phyloP scores from a whole-genome alignment of 208 protist genomes.

The Acanthamoeba culbertsoni region DNA sequence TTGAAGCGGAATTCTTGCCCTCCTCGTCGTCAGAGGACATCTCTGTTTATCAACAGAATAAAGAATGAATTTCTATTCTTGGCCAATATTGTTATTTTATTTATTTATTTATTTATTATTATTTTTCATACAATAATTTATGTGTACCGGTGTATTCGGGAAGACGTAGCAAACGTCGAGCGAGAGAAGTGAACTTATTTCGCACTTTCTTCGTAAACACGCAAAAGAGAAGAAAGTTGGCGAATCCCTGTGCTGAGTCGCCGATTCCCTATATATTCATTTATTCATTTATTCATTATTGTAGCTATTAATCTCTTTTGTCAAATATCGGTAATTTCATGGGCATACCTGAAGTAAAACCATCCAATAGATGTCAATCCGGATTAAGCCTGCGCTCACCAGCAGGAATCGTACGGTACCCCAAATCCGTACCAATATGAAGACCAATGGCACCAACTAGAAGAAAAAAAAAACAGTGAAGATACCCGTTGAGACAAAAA shows the following conservation, averaged over 20 bases:
- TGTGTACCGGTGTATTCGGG: not conserved
- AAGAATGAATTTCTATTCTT: not conserved
- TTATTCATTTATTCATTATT: no score
- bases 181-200: not conserved
- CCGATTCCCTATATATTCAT: not conserved
- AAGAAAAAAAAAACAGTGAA: not conserved
- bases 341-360: slow-evolving; percentile 13
- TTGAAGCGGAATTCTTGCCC: no score
- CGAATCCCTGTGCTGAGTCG: slow-evolving; percentile 55
- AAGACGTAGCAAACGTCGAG: not conserved
- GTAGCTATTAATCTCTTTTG: no score
- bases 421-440: slow-evolving; percentile 62
- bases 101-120: not conserved
- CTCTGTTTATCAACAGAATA: not conserved
- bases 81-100: no score
- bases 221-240: slow-evolving; percentile 60
- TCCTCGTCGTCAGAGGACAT: not conserved
- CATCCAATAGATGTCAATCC: slow-evolving; percentile 52
- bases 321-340: no score
- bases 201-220: slow-evolving; percentile 50
- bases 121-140: not conserved
- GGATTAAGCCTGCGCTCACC: not conserved
- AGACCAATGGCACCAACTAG: slow-evolving; percentile 21
- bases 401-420: slow-evolving; percentile 54
- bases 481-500: not conserved